phyloP scores from a whole-genome alignment of 805 yeast species.

The Pichia gijzeniarum region DNA sequence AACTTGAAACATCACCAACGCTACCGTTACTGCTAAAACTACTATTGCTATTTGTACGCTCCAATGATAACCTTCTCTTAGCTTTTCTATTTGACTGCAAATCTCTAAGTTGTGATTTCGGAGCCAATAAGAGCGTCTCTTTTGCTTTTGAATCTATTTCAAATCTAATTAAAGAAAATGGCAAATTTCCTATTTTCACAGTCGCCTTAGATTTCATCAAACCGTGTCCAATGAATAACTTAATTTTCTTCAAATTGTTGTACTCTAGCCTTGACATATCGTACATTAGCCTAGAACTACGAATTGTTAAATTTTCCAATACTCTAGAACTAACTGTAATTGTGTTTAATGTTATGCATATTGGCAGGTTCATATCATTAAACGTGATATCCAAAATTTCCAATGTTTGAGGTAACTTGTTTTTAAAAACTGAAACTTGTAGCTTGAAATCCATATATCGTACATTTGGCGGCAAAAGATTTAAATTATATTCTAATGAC shows the following conservation, averaged over 20 bases:
- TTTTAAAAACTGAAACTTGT: constrained; percentile 1
- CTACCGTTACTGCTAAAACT: neutral
- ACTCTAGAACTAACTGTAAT: neutral
- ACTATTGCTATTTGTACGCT: neutral
- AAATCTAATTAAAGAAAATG: neutral
- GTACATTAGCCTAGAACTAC: neutral
- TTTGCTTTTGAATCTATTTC: constrained; percentile 3
- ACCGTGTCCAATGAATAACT: neutral
- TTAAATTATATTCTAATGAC: constrained; percentile 5
- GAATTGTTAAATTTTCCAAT: constrained; percentile 1
- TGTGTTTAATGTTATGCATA: neutral
- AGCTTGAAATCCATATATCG: constrained; percentile 1
- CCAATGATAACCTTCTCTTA: neutral
- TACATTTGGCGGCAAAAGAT: constrained; percentile 1
- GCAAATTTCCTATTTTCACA: constrained; percentile 5
- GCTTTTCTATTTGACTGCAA: neutral
- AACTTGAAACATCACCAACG: neutral
- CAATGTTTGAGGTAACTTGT: neutral
- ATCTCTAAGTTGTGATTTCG: neutral
- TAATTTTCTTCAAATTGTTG: constrained; percentile 2
- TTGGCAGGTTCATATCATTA: neutral
- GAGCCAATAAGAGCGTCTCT: constrained; percentile 2
- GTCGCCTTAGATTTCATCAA: neutral
- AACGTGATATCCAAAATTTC: constrained; percentile 1
- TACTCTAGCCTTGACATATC: constrained; percentile 5